Evolutionary conservation across 805 yeast genomes (phyloP).

Genomic region (Ogataea pini): DNA sequence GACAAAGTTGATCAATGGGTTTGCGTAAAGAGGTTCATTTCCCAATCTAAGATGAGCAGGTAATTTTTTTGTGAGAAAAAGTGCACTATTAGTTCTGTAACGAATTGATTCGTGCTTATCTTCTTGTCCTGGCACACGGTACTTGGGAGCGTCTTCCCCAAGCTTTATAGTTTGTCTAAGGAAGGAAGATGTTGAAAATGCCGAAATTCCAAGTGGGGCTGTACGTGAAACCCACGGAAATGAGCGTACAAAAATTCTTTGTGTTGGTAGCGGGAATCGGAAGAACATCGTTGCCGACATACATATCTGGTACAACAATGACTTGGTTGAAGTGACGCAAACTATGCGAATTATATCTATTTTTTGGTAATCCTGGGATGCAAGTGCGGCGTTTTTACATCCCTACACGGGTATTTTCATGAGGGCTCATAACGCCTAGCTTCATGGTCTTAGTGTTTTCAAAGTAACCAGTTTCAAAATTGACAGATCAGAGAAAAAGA

Average conservation of each 20-base stretch:
- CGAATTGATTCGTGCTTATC: conserved; percentile 24
- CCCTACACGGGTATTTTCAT: neutral
- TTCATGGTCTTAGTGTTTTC: neutral
- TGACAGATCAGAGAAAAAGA: neutral
- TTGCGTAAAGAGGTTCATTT: conserved; percentile 61
- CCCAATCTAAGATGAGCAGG: conserved; percentile 56
- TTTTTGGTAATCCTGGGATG: neutral
- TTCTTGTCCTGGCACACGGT: conserved; percentile 27
- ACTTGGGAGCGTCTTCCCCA: conserved; percentile 34
- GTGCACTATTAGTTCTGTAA: conserved; percentile 34
- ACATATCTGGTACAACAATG: too few species aligned
- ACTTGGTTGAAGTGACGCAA: too few species aligned
- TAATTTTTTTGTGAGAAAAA: conserved; percentile 36
- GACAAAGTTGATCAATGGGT: conserved; percentile 62
- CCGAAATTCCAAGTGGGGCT: neutral
- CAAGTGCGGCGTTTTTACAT: neutral
- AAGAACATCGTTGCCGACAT: too few species aligned
- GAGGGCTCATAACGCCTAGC: neutral
- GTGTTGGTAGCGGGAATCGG: too few species aligned
- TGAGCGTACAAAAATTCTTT: too few species aligned
- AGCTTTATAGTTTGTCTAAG: conserved; percentile 23
- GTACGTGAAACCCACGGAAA: neutral
- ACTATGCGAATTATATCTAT: too few species aligned
- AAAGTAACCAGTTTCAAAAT: neutral
- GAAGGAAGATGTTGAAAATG: neutral